These are phyloP conservation scores for Polygonum maritimum DNA, from an alignment of 148 eudicot species.

Conservation along the genomic window DNA sequence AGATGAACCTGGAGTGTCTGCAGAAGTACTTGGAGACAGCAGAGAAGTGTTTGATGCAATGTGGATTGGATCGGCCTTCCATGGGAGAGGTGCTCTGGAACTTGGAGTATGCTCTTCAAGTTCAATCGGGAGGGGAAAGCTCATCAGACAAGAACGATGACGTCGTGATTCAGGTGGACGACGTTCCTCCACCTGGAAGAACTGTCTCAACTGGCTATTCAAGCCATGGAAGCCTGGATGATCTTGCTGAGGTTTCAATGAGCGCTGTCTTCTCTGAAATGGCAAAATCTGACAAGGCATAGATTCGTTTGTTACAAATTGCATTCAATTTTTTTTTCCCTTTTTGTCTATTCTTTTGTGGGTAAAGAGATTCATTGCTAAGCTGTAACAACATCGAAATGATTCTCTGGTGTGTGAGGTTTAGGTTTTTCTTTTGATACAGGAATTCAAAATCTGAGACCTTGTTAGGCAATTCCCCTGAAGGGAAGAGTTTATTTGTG, in stretches of 20 bases:
- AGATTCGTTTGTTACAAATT: not conserved
- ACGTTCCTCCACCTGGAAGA: slow-evolving; percentile 51
- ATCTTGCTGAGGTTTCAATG: slow-evolving; percentile 69
- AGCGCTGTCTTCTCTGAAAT: slow-evolving; percentile 81
- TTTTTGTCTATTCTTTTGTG: not conserved
- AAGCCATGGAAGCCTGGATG: slow-evolving; percentile 32
- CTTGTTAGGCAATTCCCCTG: not conserved
- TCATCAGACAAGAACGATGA: slow-evolving; percentile 50
- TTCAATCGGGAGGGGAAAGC: slow-evolving; percentile 67
- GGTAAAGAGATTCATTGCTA: not conserved
- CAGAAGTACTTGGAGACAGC: slow-evolving; percentile 83
- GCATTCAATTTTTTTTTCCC: not conserved
- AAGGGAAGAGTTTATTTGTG: slow-evolving; percentile 8
- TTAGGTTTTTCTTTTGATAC: not conserved
- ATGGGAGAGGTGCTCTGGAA: slow-evolving; percentile 98
- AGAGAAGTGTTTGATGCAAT: slow-evolving; percentile 91
- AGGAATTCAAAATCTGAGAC: not conserved
- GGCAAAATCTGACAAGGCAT: slow-evolving; percentile 32
- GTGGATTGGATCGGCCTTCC: slow-evolving; percentile 80
- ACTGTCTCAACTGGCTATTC: slow-evolving; percentile 24
- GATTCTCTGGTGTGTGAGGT: slow-evolving; percentile 7
- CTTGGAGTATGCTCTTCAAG: slow-evolving; percentile 78
- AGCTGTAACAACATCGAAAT: not conserved
- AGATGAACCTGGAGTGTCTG: slow-evolving; percentile 64
- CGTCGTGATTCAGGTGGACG: slow-evolving; percentile 35